Evolutionary conservation across 75 land plant genomes (phyloP).

Genomic region (Isoetes taiwanensis): DNA sequence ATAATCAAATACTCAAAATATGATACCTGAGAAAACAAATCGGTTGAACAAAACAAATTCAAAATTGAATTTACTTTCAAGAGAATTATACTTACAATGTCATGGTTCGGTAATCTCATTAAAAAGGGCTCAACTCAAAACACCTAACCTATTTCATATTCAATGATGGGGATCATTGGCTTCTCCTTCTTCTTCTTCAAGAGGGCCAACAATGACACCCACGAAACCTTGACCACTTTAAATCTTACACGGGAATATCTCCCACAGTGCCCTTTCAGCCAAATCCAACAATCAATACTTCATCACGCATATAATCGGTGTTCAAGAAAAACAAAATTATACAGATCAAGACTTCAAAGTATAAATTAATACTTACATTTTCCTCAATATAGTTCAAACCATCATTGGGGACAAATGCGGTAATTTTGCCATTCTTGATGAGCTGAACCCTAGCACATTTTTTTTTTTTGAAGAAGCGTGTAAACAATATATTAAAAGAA

Average conservation of each 20-base stretch:
- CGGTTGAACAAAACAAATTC: too few relatives aligned
- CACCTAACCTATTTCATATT: too few relatives aligned
- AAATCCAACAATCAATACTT: not conserved
- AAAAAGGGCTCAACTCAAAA: too few relatives aligned
- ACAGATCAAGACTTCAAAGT: not conserved
- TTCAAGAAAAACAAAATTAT: not conserved
- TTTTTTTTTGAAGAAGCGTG: too few relatives aligned
- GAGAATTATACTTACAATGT: too few relatives aligned
- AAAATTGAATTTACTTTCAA: too few relatives aligned
- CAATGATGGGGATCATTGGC: too few relatives aligned
- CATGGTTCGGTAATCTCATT: too few relatives aligned
- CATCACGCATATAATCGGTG: too few relatives aligned
- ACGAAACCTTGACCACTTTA: constrained; percentile 3
- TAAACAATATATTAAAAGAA: too few relatives aligned
- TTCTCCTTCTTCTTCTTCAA: constrained; percentile 9
- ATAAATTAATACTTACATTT: not conserved
- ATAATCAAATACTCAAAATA: too few relatives aligned
- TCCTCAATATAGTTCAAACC: constrained; percentile 5
- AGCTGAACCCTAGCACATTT: constrained; percentile 6
- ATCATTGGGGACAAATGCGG: constrained; percentile 6
- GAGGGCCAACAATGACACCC: not conserved
- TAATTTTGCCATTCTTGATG: constrained; percentile 2
- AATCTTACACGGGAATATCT: constrained; percentile 4
- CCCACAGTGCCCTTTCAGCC: constrained; percentile 7
- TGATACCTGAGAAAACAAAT: too few relatives aligned